Evolutionary conservation across 2,329 filamentous ascomycete species (phyloP).

Genomic region (Zymoseptoria ardabiliae): DNA sequence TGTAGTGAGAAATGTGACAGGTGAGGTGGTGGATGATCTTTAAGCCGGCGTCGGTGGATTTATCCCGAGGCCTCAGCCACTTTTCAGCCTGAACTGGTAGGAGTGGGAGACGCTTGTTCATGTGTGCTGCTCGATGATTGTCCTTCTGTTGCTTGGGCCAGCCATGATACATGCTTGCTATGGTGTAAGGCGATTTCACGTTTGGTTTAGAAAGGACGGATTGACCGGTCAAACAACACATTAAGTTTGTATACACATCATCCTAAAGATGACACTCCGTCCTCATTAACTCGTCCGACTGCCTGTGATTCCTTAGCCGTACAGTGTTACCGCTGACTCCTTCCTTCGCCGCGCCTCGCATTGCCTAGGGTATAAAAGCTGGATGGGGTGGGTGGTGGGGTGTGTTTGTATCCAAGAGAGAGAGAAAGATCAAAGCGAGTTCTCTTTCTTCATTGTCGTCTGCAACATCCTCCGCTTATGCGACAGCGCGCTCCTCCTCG

Average conservation of each 20-base stretch:
- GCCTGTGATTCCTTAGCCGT: slow-evolving; percentile 16
- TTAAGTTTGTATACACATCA: slow-evolving; percentile 13
- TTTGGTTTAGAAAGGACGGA: not conserved
- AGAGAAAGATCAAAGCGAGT: not conserved
- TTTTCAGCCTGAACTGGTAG: not conserved
- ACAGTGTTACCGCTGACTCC: slow-evolving; percentile 17
- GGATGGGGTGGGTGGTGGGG: not conserved
- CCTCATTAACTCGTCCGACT: slow-evolving; percentile 15
- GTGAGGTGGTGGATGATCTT: not conserved
- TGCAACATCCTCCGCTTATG: slow-evolving; percentile 4
- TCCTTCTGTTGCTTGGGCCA: not conserved
- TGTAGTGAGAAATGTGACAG: not conserved
- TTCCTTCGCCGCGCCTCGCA: slow-evolving; percentile 4
- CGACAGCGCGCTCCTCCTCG: slow-evolving; percentile 37
- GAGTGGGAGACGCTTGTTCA: too few species aligned
- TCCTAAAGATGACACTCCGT: slow-evolving; percentile 7
- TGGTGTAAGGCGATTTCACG: not conserved
- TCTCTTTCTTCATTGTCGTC: not conserved
- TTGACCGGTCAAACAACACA: slow-evolving; percentile 7
- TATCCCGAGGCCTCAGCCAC: not conserved
- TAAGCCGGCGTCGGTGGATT: not conserved
- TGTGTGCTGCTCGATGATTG: not conserved
- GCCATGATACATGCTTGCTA: not conserved
- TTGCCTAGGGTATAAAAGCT: slow-evolving; percentile 22
- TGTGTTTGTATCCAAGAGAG: slow-evolving; percentile 5